A percentile compares a stretch with the other conserved stretches of the same genome.
Evolutionary conservation across 331 rosid species (phyloP).

Genomic region (Acacia pycnantha): DNA sequence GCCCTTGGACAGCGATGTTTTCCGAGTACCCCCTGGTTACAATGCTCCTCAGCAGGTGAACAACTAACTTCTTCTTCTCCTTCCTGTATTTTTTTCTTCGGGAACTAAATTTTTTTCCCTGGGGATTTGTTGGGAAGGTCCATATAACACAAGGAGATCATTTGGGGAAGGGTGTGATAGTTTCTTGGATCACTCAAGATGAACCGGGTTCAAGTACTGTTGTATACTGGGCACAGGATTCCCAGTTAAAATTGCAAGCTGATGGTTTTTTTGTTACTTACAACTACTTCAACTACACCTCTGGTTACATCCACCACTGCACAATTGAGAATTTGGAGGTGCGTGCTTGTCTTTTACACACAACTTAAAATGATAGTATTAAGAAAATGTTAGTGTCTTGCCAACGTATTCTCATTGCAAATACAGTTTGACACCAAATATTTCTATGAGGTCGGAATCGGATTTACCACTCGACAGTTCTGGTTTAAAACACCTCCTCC

Average conservation of each 20-base stretch:
- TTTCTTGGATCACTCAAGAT: constrained; percentile 68
- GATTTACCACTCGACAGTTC: constrained; percentile 31
- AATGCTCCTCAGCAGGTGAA: constrained; percentile 57
- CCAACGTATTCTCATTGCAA: background rate
- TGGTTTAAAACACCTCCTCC: constrained; percentile 44
- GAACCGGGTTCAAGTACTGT: constrained; percentile 43
- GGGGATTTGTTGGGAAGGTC: constrained; percentile 39
- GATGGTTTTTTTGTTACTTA: constrained; percentile 29
- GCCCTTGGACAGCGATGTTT: constrained; percentile 68
- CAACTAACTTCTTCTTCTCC: background rate
- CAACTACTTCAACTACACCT: constrained; percentile 52
- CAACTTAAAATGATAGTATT: background rate
- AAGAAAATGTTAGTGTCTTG: background rate
- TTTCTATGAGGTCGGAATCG: constrained; percentile 38
- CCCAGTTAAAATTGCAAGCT: constrained; percentile 24
- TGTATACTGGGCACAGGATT: constrained; percentile 44
- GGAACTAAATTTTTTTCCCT: background rate
- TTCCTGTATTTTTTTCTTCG: background rate
- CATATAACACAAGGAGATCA: constrained; percentile 84
- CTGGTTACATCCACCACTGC: constrained; percentile 71
- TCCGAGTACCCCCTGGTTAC: constrained; percentile 48
- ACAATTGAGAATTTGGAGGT: constrained; percentile 51
- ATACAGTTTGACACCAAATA: constrained; percentile 40
- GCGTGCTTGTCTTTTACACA: background rate
- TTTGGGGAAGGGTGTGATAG: constrained; percentile 52